These are phyloP conservation scores for Dryadomyces sulphureus DNA, from an alignment of 2,329 filamentous ascomycete genomes.

Conservation along the genomic window DNA sequence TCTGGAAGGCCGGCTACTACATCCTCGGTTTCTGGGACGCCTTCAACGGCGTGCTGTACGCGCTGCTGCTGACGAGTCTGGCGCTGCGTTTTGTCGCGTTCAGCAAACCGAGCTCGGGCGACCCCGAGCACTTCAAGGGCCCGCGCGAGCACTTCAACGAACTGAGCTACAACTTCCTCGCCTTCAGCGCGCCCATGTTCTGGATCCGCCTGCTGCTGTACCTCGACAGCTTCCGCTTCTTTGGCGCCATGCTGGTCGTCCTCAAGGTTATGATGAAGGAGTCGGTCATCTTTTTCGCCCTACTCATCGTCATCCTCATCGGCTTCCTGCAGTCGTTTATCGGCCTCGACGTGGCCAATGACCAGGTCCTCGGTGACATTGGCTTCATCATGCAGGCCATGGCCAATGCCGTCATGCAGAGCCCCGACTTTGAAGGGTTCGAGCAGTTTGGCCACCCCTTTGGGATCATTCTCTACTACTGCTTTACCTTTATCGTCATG, in stretches of 20 bases:
- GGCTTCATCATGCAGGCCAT: constrained; percentile 66
- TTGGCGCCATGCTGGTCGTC: constrained; percentile 95
- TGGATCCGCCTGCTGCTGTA: constrained; percentile 89
- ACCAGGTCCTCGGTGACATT: constrained; percentile 52
- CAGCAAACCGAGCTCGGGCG: constrained; percentile 28
- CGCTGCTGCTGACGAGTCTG: constrained; percentile 64
- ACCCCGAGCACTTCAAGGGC: constrained; percentile 19
- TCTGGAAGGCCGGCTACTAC: constrained; percentile 84
- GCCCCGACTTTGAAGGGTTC: constrained; percentile 78
- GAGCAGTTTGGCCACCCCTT: constrained; percentile 87
- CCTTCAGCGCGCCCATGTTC: constrained; percentile 90
- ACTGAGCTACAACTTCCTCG: constrained; percentile 85
- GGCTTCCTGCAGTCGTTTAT: constrained; percentile 91
- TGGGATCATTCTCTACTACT: constrained; percentile 88
- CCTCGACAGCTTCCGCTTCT: constrained; percentile 86
- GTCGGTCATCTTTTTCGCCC: constrained; percentile 88
- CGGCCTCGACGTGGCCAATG: constrained; percentile 72
- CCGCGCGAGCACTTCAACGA: constrained; percentile 53
- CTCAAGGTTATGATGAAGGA: constrained; percentile 92
- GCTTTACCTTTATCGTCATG: constrained; percentile 92
- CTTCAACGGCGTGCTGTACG: constrained; percentile 77
- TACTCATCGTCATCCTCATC: constrained; percentile 69
- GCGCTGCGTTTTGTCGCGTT: constrained; percentile 67
- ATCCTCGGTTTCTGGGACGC: constrained; percentile 96
- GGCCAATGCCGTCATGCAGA: constrained; percentile 83